These are phyloP conservation scores for Blastocystis sp. DNA, from an alignment of 352 stramenopile genomes.

Conservation along the genomic window DNA sequence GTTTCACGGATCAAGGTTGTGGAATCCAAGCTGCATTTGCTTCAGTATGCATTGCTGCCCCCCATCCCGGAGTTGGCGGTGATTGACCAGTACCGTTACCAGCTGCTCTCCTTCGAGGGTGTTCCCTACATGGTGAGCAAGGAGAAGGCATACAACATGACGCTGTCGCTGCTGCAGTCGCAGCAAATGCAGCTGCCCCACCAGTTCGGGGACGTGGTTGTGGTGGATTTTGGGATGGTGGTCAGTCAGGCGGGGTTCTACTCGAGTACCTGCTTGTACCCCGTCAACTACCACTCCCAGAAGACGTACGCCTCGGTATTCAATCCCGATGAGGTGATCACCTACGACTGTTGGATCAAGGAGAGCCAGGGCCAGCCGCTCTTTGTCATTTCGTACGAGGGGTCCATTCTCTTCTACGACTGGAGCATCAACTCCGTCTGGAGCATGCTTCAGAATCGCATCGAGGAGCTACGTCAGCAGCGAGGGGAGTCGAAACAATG, in stretches of 20 bases:
- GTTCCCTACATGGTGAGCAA: constrained; percentile 18
- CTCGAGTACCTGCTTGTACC: constrained; percentile 20
- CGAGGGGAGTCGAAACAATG: neutral
- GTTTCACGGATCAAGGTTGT: constrained; percentile 19
- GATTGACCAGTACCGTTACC: constrained; percentile 17
- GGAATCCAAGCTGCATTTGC: neutral
- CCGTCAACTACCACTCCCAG: constrained; percentile 40
- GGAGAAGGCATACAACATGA: neutral
- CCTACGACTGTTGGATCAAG: constrained; percentile 53
- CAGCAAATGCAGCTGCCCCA: neutral
- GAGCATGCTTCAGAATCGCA: neutral
- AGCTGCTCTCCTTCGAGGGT: constrained; percentile 32
- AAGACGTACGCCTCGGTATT: neutral
- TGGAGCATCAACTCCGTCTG: constrained; percentile 17
- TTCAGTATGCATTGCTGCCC: neutral
- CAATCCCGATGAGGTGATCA: neutral
- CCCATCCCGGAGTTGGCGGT: neutral
- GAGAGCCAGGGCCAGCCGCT: constrained; percentile 7
- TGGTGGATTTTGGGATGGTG: neutral
- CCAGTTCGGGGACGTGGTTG: neutral
- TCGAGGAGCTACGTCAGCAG: neutral
- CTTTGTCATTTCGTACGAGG: constrained; percentile 16
- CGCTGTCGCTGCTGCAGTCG: neutral
- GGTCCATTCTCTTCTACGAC: neutral
- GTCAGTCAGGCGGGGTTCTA: neutral